A percentile compares a stretch with the other conserved stretches of the same genome.
Conservation (phyloP, 768 basidiomycete species). For the Lactarius trivialis region DNA sequence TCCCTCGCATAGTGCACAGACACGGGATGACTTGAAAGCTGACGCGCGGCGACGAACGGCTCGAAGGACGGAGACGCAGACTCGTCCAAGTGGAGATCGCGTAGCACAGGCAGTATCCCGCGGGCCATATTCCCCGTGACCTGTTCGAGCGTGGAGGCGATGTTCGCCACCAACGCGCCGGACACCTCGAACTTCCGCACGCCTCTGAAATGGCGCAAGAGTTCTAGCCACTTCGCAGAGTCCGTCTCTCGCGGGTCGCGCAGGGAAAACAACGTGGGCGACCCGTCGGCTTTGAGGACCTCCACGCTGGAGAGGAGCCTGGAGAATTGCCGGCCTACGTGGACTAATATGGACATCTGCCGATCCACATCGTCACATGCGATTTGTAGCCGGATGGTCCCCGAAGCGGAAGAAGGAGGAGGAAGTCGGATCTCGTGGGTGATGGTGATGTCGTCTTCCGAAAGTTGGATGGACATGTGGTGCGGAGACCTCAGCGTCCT, state of each 20-base stretch:
- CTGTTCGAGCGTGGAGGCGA: constrained; percentile 4
- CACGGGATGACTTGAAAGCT: neutral
- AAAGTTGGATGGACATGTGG: neutral
- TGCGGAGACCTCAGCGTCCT: neutral
- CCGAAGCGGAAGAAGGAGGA: neutral
- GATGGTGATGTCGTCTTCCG: neutral
- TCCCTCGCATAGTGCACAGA: neutral
- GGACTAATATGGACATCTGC: neutral
- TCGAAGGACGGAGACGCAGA: neutral
- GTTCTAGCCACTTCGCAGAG: neutral
- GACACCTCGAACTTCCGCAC: neutral
- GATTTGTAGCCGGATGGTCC: neutral
- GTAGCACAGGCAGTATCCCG: constrained; percentile 4
- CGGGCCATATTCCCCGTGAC: constrained; percentile 10
- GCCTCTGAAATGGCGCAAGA: neutral
- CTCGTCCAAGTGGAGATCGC: constrained; percentile 6
- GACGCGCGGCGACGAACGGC: constrained; percentile 8
- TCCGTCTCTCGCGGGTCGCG: neutral
- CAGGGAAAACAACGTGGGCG: neutral
- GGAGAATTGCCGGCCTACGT: neutral
- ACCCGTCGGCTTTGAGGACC: neutral
- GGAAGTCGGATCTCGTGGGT: neutral
- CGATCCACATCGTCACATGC: neutral
- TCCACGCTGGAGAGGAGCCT: neutral
- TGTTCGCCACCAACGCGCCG: neutral